Conservation (phyloP, 2,329 filamentous ascomycete species). For the Cryphonectria parasitica region DNA sequence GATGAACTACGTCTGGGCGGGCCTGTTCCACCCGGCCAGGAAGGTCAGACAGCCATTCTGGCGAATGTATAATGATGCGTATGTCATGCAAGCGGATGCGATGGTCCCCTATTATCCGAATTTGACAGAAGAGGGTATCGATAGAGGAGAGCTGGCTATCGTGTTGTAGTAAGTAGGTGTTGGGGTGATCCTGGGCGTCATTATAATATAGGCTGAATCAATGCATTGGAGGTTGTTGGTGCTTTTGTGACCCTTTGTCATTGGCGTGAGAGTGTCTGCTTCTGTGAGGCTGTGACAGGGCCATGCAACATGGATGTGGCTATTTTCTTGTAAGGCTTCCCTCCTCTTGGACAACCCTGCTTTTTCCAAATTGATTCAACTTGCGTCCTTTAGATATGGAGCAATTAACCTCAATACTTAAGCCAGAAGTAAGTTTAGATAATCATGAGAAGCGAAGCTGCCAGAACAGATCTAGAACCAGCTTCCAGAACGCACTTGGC, state of each 20-base stretch:
- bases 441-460: not conserved
- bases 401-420: no score
- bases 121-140: constrained; percentile 77
- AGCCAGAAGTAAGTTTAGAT: not conserved
- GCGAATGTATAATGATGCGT: constrained; percentile 95
- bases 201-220: not conserved
- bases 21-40: constrained; percentile 92
- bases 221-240: not conserved
- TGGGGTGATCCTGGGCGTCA: not conserved
- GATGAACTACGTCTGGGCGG: constrained; percentile 98
- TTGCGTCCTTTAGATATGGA: no score
- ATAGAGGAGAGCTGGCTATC: constrained; percentile 81
- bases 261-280: not conserved
- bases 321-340: not conserved
- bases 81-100: constrained; percentile 88
- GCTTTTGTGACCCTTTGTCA: not conserved
- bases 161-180: constrained; percentile 60
- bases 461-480: not conserved
- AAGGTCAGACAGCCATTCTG: constrained; percentile 96
- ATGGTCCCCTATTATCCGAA: constrained; percentile 97
- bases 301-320: not conserved
- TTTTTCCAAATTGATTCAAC: not conserved
- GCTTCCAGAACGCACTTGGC: not conserved
- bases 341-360: not conserved
- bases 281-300: not conserved